These are phyloP conservation scores for Turritis glabra DNA, from an alignment of 345 rosid genomes.

Conservation along the genomic window DNA sequence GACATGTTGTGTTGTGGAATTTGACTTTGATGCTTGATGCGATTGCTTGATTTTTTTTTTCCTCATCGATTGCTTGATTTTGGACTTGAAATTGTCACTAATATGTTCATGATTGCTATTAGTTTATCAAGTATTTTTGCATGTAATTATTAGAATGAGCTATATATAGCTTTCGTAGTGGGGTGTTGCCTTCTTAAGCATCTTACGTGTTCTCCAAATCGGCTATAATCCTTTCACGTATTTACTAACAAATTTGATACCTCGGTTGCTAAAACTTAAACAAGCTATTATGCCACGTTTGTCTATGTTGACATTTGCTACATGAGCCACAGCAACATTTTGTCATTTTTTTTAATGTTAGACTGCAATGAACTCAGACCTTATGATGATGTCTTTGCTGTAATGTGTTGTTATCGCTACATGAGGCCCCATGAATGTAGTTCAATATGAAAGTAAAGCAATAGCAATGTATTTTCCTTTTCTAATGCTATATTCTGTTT, in stretches of 20 bases:
- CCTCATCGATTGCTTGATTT: no score
- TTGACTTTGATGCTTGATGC: no score
- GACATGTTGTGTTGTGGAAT: no score
- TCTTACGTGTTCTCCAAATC: no score
- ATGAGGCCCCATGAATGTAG: neutral
- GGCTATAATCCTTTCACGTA: no score
- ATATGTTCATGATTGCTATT: no score
- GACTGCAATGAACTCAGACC: neutral
- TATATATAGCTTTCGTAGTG: no score
- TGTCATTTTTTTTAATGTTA: neutral
- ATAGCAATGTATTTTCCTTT: neutral
- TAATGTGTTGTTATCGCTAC: neutral
- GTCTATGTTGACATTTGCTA: neutral
- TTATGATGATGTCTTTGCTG: neutral
- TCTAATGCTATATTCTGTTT: slow-evolving; percentile 15
- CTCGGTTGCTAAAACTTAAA: neutral
- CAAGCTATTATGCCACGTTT: neutral
- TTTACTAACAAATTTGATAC: slow-evolving; percentile 7
- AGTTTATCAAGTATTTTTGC: no score
- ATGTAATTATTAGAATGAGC: no score
- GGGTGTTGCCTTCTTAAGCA: no score
- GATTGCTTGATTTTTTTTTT: no score
- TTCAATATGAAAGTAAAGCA: neutral
- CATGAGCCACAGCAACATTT: neutral
- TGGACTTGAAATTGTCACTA: no score